Evolutionary conservation across 495 filamentous ascomycete species (phyloP).

Genomic region (Bathelium albidoporum): DNA sequence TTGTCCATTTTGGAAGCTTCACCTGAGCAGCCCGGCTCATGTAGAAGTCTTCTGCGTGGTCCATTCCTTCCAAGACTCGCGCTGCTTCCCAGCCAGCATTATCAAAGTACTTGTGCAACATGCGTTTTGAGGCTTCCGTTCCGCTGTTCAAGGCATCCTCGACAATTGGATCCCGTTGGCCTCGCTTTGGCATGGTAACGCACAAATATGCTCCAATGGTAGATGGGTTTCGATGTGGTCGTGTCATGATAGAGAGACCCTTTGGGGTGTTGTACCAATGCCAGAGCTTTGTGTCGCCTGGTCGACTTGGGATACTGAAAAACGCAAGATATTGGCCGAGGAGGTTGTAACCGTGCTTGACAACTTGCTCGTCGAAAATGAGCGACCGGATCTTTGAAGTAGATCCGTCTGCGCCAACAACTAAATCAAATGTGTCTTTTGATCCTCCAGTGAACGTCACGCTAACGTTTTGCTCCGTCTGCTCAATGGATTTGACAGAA

Average conservation of each 20-base stretch:
- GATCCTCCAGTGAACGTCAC: slow-evolving; percentile 16
- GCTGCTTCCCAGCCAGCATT: slow-evolving; percentile 16
- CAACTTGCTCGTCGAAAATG: slow-evolving; percentile 15
- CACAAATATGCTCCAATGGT: slow-evolving; percentile 5
- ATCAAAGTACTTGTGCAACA: slow-evolving; percentile 14
- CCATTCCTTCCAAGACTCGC: slow-evolving; percentile 18
- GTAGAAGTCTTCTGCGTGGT: slow-evolving; percentile 20
- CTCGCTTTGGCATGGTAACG: slow-evolving; percentile 2
- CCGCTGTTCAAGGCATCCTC: slow-evolving; percentile 7
- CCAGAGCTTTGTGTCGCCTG: slow-evolving; percentile 1
- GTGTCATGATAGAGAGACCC: slow-evolving; percentile 10
- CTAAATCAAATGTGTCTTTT: slow-evolving; percentile 19
- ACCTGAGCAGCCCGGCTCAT: slow-evolving; percentile 13
- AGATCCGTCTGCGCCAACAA: slow-evolving; percentile 24
- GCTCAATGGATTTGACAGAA: slow-evolving; percentile 10
- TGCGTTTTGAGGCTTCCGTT: slow-evolving; percentile 8
- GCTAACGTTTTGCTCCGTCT: slow-evolving; percentile 12
- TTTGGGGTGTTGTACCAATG: slow-evolving; percentile 13
- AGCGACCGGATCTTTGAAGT: slow-evolving; percentile 14
- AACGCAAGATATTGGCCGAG: slow-evolving; percentile 21
- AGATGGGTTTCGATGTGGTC: slow-evolving; percentile 10
- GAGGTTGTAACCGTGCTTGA: slow-evolving; percentile 8
- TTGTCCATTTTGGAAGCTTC: slow-evolving; percentile 8
- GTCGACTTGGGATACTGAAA: slow-evolving; percentile 20
- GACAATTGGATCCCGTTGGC: slow-evolving; percentile 5